Evolutionary conservation across 164 flowering plant genomes (phyloP).

Genomic region (Amborella trichopoda): DNA sequence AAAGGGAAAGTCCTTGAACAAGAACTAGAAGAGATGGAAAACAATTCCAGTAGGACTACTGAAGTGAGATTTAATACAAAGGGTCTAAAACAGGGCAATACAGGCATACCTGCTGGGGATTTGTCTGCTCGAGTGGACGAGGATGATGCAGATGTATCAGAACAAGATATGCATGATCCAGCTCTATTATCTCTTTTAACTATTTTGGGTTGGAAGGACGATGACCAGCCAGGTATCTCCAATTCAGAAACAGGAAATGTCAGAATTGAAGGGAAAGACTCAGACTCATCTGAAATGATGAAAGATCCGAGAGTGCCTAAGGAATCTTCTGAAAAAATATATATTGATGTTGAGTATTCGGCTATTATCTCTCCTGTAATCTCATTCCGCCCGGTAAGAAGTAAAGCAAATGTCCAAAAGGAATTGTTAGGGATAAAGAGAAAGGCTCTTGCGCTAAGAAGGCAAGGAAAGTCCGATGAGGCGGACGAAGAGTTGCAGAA

Average conservation of each 20-base stretch:
- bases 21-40: constrained; percentile 53
- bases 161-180: constrained; percentile 78
- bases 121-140: background rate
- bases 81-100: too few species aligned
- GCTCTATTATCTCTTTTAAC: constrained; percentile 41
- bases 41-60: constrained; percentile 16
- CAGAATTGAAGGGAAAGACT: too few species aligned
- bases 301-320: too few species aligned
- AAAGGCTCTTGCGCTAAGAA: constrained; percentile 67
- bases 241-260: too few species aligned
- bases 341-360: too few species aligned
- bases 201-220: constrained; percentile 75
- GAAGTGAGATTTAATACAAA: too few species aligned
- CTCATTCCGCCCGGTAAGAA: constrained; percentile 44
- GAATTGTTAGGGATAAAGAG: constrained; percentile 71
- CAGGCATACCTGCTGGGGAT: too few species aligned
- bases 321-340: too few species aligned
- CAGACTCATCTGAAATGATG: too few species aligned
- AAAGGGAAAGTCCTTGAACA: constrained; percentile 52
- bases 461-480: constrained; percentile 75
- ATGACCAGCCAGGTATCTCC: constrained; percentile 18
- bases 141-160: constrained; percentile 48
- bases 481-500: constrained; percentile 72
- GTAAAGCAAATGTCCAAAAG: constrained; percentile 49
- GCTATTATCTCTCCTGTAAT: too few species aligned